Evolutionary conservation across 139 green algal species (phyloP).

Genomic region (Chlamydomonas sphaeroides): DNA sequence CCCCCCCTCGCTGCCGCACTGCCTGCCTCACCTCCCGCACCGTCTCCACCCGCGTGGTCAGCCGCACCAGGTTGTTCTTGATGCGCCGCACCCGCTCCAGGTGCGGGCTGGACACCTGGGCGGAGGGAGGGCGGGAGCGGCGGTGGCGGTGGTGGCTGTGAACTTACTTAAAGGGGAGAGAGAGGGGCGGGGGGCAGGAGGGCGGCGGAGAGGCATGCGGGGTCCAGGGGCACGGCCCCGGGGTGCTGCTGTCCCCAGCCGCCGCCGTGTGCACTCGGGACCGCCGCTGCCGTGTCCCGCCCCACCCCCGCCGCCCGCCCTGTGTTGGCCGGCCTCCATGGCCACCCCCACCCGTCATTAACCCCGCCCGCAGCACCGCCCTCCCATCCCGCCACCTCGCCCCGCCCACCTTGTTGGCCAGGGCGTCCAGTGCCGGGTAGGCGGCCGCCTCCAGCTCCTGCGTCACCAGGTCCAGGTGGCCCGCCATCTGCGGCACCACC

Average conservation of each 20-base stretch:
- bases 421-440: conserved; percentile 86
- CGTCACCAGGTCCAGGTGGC: conserved; percentile 79
- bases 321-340: too few species aligned
- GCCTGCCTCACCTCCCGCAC: conserved; percentile 52
- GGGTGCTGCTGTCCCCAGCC: too few species aligned
- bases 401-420: conserved; percentile 76
- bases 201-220: too few species aligned
- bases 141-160: too few species aligned
- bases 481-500: conserved; percentile 59
- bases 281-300: too few species aligned
- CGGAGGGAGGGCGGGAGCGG: not conserved
- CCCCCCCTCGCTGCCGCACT: not conserved
- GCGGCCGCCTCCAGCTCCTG: conserved; percentile 85
- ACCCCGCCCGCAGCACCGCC: too few species aligned
- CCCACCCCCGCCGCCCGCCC: too few species aligned
- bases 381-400: not conserved
- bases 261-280: too few species aligned
- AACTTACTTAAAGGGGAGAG: too few species aligned
- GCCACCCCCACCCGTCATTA: not conserved
- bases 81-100: conserved; percentile 92
- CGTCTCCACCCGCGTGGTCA: conserved; percentile 74
- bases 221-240: too few species aligned
- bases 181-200: too few species aligned
- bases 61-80: conserved; percentile 83
- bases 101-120: conserved; percentile 81